Conservation (phyloP, 139 green algal genomes). For the Tetradesmus lagerheimii region DNA sequence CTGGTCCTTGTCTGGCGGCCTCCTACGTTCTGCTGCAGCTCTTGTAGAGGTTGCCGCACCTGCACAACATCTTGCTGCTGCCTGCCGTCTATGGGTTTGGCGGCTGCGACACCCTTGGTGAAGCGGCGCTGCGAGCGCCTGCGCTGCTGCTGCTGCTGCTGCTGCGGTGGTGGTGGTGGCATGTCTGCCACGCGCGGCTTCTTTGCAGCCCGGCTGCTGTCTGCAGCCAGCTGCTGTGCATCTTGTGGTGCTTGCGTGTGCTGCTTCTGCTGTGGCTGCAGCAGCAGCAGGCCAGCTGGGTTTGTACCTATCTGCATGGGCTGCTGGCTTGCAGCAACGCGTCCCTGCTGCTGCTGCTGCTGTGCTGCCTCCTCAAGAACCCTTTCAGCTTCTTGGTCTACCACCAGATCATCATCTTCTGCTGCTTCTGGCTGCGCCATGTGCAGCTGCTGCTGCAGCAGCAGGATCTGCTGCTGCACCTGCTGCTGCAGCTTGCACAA, state of each 20-base stretch:
- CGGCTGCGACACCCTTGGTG: not conserved
- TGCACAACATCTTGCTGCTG: not conserved
- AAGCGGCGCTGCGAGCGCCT: not conserved
- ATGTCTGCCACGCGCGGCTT: not conserved
- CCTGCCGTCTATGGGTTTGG: not conserved
- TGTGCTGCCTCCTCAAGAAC: not conserved
- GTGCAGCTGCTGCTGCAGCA: not conserved
- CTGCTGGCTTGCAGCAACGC: not conserved
- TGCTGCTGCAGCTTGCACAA: not conserved
- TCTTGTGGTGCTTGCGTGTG: not conserved
- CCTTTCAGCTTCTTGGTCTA: not conserved
- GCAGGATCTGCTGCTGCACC: not conserved
- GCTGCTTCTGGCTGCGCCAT: not conserved
- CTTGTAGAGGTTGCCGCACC: not conserved
- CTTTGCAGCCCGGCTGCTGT: not conserved
- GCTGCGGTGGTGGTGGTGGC: not conserved
- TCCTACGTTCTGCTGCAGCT: not conserved
- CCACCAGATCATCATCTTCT: not conserved
- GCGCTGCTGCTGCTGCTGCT: not conserved
- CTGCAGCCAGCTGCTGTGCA: not conserved
- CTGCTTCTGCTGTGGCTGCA: not conserved
- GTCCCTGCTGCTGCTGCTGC: constrained; percentile 3
- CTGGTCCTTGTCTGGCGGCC: not conserved
- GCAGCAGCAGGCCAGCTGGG: not conserved
- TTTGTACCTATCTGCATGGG: not conserved